Evolutionary conservation across 2,329 filamentous ascomycete species (phyloP).

Genomic region (Penicillium sp.): DNA sequence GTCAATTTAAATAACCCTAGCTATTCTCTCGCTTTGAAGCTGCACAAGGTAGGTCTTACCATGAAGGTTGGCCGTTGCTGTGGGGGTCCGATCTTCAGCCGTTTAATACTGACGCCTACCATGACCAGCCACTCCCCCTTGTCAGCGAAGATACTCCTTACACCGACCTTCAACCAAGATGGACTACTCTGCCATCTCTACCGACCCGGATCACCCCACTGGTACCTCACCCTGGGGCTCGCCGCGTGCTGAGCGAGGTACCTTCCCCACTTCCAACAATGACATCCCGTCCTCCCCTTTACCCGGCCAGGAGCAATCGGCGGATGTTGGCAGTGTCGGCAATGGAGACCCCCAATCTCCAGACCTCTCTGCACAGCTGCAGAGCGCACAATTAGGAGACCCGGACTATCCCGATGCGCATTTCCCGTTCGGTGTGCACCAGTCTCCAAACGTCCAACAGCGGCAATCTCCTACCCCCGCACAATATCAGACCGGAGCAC

Average conservation of each 20-base stretch:
- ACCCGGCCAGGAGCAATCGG: slow-evolving; percentile 31
- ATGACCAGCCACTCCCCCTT: slow-evolving; percentile 17
- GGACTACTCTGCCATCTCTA: slow-evolving; percentile 56
- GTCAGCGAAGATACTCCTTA: slow-evolving; percentile 14
- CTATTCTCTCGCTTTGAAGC: slow-evolving; percentile 4
- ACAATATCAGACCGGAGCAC: slow-evolving; percentile 40
- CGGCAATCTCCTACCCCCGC: slow-evolving; percentile 39
- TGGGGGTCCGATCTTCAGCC: slow-evolving; percentile 16
- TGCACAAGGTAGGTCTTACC: slow-evolving; percentile 15
- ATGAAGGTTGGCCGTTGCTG: slow-evolving; percentile 13
- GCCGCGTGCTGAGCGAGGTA: slow-evolving; percentile 44
- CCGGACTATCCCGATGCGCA: slow-evolving; percentile 33
- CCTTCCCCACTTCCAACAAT: slow-evolving; percentile 29
- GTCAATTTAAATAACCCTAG: slow-evolving; percentile 3
- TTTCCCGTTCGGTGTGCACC: slow-evolving; percentile 31
- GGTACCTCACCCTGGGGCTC: slow-evolving; percentile 58
- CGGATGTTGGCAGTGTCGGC: slow-evolving; percentile 19
- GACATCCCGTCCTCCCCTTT: slow-evolving; percentile 38
- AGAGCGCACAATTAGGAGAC: slow-evolving; percentile 35
- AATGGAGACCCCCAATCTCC: slow-evolving; percentile 33
- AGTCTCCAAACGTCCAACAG: slow-evolving; percentile 32
- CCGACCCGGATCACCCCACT: slow-evolving; percentile 51
- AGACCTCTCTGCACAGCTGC: slow-evolving; percentile 37
- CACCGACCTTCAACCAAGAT: slow-evolving; percentile 35
- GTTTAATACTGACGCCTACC: slow-evolving; percentile 21